A percentile compares a stretch with the other conserved stretches of the same genome.
Evolutionary conservation across 257 asterid genomes (phyloP).

Genomic region (Rehmannia glutinosa): DNA sequence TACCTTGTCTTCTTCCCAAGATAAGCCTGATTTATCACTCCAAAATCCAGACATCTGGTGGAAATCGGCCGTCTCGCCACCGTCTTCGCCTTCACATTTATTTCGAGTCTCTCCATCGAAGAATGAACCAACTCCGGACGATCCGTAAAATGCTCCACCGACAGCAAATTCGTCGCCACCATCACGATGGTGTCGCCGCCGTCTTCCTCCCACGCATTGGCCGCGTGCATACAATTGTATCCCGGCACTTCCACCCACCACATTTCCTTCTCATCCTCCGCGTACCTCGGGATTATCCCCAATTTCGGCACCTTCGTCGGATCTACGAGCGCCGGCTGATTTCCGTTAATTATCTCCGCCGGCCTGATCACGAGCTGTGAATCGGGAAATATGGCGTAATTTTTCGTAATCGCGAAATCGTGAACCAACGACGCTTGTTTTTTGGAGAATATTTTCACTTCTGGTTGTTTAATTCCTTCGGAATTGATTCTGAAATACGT

Average conservation of each 20-base stretch:
- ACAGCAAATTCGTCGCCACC: constrained; percentile 40
- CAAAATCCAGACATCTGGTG: constrained; percentile 35
- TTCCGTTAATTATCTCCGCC: constrained; percentile 28
- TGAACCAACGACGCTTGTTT: constrained; percentile 30
- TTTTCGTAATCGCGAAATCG: constrained; percentile 54
- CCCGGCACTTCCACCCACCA: constrained; percentile 52
- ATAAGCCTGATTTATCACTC: constrained; percentile 45
- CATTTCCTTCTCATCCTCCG: constrained; percentile 43
- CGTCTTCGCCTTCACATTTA: constrained; percentile 32
- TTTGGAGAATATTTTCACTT: constrained; percentile 45
- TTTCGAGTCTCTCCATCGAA: constrained; percentile 33
- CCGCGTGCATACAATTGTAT: constrained; percentile 35
- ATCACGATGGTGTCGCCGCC: constrained; percentile 40
- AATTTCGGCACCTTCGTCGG: constrained; percentile 33
- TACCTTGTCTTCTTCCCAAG: constrained; percentile 37
- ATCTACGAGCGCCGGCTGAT: constrained; percentile 25
- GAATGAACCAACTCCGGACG: constrained; percentile 32
- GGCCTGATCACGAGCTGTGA: constrained; percentile 36
- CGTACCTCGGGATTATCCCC: constrained; percentile 47
- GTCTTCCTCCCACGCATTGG: constrained; percentile 70
- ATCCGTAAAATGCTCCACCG: constrained; percentile 35
- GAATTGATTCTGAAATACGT: constrained; percentile 29
- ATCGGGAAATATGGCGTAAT: constrained; percentile 44
- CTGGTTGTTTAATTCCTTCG: constrained; percentile 31
- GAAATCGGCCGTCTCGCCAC: constrained; percentile 35